phyloP scores from a whole-genome alignment of 164 flowering plant species.

The Taxillus chinensis region DNA sequence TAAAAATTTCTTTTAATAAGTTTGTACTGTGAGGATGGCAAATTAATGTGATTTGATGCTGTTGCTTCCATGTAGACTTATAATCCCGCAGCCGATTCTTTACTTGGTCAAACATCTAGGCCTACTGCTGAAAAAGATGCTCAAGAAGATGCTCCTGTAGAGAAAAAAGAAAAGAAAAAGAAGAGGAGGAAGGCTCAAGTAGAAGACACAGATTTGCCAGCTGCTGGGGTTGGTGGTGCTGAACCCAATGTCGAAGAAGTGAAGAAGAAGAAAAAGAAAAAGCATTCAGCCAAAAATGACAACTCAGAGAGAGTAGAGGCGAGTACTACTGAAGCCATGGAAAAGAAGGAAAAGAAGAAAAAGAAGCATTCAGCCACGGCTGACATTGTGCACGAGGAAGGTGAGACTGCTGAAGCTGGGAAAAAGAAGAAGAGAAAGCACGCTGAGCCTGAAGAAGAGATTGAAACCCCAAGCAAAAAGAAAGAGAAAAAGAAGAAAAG shows the following conservation, averaged over 20 bases:
- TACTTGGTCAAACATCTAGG: constrained; percentile 25
- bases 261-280: constrained; percentile 34
- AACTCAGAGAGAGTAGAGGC: constrained; percentile 7
- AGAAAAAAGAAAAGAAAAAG: constrained; percentile 11
- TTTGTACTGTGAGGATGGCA: neutral
- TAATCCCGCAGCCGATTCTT: constrained; percentile 64
- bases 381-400: neutral
- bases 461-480: constrained; percentile 23
- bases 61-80: constrained; percentile 37
- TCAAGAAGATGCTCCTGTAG: constrained; percentile 7
- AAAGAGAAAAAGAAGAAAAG: constrained; percentile 46
- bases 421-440: constrained; percentile 51
- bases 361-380: constrained; percentile 12
- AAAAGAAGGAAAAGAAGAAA: constrained; percentile 23
- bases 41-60: neutral
- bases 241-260: constrained; percentile 12
- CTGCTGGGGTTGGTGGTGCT: constrained; percentile 8
- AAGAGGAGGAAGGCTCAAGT: neutral
- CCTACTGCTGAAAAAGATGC: constrained; percentile 1
- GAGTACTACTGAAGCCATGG: constrained; percentile 3
- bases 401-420: constrained; percentile 15
- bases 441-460: constrained; percentile 22
- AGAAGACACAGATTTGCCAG: constrained; percentile 9
- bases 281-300: constrained; percentile 32
- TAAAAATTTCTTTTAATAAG: neutral